A percentile compares a stretch with the other conserved stretches of the same genome.
Conservation (phyloP, 2,329 filamentous ascomycete genomes). For the Pleochaeta shiraiana region DNA sequence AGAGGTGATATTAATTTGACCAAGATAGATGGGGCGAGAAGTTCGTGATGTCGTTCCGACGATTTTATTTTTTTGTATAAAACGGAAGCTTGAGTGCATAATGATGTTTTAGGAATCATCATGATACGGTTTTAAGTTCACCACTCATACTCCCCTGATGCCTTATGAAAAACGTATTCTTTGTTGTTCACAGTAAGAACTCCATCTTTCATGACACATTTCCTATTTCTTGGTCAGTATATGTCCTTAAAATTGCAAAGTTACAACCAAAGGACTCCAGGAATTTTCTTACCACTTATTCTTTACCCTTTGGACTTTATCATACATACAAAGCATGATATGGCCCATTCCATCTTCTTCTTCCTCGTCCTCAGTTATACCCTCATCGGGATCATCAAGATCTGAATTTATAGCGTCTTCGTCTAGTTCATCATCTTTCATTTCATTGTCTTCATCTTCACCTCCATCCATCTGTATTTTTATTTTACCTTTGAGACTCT, state of each 20-base stretch:
- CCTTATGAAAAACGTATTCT: constrained; percentile 97
- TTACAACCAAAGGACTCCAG: not conserved
- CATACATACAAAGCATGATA: constrained; percentile 97
- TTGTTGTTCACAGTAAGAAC: constrained; percentile 83
- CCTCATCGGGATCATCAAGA: constrained; percentile 83
- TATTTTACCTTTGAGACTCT: not conserved
- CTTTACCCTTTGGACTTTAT: constrained; percentile 98
- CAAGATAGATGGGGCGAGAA: too few relatives aligned
- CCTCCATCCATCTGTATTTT: constrained; percentile 34
- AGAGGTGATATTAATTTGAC: too few relatives aligned
- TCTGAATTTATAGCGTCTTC: constrained; percentile 98
- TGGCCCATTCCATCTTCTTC: constrained; percentile 55
- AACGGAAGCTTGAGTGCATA: too few relatives aligned
- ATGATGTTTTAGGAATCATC: too few relatives aligned
- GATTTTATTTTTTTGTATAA: too few relatives aligned
- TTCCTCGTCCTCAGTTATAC: constrained; percentile 62
- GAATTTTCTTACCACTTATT: constrained; percentile 60
- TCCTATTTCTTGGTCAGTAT: constrained; percentile 30
- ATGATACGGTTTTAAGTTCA: too few relatives aligned
- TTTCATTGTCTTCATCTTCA: constrained; percentile 29
- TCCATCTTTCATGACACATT: constrained; percentile 95
- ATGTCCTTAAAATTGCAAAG: not conserved
- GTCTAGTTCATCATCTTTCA: constrained; percentile 39
- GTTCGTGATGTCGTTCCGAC: too few relatives aligned
- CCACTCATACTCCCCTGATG: constrained; percentile 95